These are phyloP conservation scores for Xerocomellus amylosporus DNA, from an alignment of 768 basidiomycete genomes.

Conservation along the genomic window DNA sequence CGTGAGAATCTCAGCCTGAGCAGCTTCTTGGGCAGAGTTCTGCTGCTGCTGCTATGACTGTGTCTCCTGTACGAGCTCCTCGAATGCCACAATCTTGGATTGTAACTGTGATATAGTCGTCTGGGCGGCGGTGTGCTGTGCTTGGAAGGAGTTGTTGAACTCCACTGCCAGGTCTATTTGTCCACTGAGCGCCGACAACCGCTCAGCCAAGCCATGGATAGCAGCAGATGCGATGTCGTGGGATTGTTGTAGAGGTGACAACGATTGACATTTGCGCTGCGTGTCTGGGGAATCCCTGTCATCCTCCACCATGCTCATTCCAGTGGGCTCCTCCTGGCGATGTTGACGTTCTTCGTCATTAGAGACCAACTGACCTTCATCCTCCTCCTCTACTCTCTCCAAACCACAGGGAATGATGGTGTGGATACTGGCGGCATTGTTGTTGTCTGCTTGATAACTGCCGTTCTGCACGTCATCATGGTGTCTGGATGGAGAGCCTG, in stretches of 20 bases:
- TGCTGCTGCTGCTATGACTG: conserved; percentile 41
- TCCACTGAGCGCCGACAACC: conserved; percentile 58
- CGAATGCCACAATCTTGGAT: conserved; percentile 64
- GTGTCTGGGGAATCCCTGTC: conserved; percentile 38
- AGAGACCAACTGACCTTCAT: conserved; percentile 52
- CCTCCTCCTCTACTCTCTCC: conserved; percentile 73
- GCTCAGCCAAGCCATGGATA: conserved; percentile 56
- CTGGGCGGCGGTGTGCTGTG: conserved; percentile 76
- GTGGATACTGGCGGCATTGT: conserved; percentile 66
- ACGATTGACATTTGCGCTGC: conserved; percentile 16
- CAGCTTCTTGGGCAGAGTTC: conserved; percentile 35
- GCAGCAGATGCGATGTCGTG: conserved; percentile 33
- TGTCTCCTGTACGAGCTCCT: conserved; percentile 57
- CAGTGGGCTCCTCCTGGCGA: conserved; percentile 58
- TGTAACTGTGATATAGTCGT: conserved; percentile 68
- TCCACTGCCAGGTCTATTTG: conserved; percentile 77
- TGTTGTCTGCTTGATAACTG: conserved; percentile 51
- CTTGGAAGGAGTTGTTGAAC: conserved; percentile 68
- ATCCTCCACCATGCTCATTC: conserved; percentile 49
- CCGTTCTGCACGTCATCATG: conserved; percentile 15
- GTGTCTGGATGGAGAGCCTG: conserved; percentile 27
- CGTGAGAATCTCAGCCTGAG: conserved; percentile 32
- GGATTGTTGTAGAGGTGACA: conserved; percentile 15
- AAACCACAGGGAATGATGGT: conserved; percentile 70
- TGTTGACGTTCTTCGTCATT: conserved; percentile 46